A percentile compares a stretch with the other conserved stretches of the same genome.
Conservation (phyloP, 768 basidiomycete species). For the Boletales sp. region DNA sequence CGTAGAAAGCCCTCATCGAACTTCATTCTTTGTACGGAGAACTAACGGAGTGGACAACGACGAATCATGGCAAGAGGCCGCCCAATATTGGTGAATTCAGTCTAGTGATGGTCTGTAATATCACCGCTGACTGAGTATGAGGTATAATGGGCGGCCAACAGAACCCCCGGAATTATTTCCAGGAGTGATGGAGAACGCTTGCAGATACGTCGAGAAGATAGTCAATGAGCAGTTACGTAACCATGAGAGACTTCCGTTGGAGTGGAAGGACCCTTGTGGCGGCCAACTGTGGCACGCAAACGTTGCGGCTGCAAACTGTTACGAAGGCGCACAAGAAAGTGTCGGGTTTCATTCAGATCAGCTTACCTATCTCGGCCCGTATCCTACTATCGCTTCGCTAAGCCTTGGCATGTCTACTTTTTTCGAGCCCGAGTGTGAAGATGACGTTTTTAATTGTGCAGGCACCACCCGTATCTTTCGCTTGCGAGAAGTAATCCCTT, state of each 20-base stretch:
- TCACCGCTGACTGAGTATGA: constrained; percentile 26
- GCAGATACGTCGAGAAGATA: constrained; percentile 59
- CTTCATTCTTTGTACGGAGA: constrained; percentile 68
- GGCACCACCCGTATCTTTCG: constrained; percentile 70
- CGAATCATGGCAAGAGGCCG: constrained; percentile 64
- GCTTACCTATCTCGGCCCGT: constrained; percentile 77
- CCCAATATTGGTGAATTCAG: constrained; percentile 62
- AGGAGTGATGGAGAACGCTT: constrained; percentile 74
- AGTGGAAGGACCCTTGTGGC: constrained; percentile 50
- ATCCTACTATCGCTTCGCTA: constrained; percentile 80
- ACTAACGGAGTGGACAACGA: constrained; percentile 42
- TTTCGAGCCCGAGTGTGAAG: not conserved
- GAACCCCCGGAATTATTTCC: constrained; percentile 57
- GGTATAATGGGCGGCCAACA: constrained; percentile 76
- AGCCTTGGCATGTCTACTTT: constrained; percentile 56
- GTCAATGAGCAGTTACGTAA: constrained; percentile 70
- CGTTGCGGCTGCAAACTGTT: constrained; percentile 83
- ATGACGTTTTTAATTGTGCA: constrained; percentile 21
- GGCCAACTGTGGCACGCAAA: constrained; percentile 66
- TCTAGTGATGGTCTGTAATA: not conserved
- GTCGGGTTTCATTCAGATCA: constrained; percentile 85
- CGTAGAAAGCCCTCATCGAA: constrained; percentile 83
- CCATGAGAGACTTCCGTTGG: constrained; percentile 57
- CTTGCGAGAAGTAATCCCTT: constrained; percentile 72
- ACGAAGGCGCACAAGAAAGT: constrained; percentile 75